These are phyloP conservation scores for Stromatinia cepivora DNA, from an alignment of 2,329 filamentous ascomycete species.

Conservation along the genomic window DNA sequence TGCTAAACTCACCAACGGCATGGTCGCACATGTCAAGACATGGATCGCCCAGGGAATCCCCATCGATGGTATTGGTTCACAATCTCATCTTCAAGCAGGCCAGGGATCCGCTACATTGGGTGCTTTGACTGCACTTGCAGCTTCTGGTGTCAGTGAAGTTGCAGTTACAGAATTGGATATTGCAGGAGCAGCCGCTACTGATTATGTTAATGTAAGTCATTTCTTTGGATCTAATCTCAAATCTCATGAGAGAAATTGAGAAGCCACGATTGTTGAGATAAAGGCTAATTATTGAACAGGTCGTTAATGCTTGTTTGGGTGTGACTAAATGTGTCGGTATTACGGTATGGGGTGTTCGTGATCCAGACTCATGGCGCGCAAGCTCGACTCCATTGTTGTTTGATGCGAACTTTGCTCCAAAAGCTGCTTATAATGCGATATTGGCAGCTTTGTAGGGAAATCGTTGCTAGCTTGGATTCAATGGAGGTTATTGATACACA, in stretches of 20 bases:
- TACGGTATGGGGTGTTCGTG: constrained; percentile 39
- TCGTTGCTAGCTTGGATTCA: background rate
- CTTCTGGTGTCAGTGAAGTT: constrained; percentile 53
- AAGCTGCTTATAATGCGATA: constrained; percentile 52
- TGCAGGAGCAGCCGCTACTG: constrained; percentile 34
- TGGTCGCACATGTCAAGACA: constrained; percentile 60
- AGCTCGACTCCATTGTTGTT: constrained; percentile 54
- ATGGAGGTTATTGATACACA: background rate
- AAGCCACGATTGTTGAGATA: no score
- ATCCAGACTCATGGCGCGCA: constrained; percentile 53
- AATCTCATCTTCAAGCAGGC: constrained; percentile 27
- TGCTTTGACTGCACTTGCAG: constrained; percentile 44
- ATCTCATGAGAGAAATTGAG: no score
- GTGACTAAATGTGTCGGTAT: constrained; percentile 39
- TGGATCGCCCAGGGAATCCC: constrained; percentile 63
- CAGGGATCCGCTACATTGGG: constrained; percentile 19
- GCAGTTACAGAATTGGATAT: constrained; percentile 64
- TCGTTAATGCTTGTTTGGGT: constrained; percentile 37
- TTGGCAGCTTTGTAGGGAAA: constrained; percentile 11
- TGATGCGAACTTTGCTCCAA: constrained; percentile 52
- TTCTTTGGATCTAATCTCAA: background rate
- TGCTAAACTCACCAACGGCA: constrained; percentile 59
- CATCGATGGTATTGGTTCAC: constrained; percentile 59
- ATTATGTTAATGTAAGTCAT: constrained; percentile 28
- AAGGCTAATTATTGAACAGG: constrained; percentile 17